A percentile compares a stretch with the other conserved stretches of the same genome.
phyloP scores from a whole-genome alignment of 2,329 filamentous ascomycete species.

The Ophiobolus disseminans region DNA sequence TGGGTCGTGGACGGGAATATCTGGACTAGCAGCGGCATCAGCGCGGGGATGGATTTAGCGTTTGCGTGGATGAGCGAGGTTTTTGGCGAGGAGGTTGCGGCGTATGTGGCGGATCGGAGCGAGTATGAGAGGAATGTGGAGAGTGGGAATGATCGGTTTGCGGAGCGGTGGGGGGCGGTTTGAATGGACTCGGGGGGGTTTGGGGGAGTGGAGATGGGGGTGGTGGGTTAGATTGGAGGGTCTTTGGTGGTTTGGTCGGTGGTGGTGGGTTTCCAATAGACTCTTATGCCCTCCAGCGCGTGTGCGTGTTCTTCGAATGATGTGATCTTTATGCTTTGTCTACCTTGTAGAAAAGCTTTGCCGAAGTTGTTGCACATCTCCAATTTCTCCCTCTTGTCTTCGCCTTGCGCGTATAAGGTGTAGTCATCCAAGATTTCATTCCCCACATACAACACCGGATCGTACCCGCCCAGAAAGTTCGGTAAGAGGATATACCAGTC shows the following conservation, averaged over 20 bases:
- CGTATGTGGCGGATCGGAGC: constrained; percentile 57
- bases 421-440: constrained; percentile 47
- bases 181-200: constrained; percentile 4
- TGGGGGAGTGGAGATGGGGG: neutral
- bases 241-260: neutral
- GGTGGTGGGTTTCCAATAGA: constrained; percentile 21
- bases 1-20: constrained; percentile 72
- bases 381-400: constrained; percentile 32
- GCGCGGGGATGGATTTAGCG: constrained; percentile 68
- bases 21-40: constrained; percentile 70
- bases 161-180: constrained; percentile 45
- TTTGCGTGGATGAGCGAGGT: constrained; percentile 63
- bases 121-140: constrained; percentile 67
- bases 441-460: constrained; percentile 46
- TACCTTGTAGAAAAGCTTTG: constrained; percentile 26
- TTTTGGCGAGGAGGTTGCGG: constrained; percentile 62
- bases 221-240: neutral
- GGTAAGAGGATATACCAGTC: constrained; percentile 46
- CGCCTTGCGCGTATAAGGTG: constrained; percentile 27
- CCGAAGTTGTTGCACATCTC: constrained; percentile 39
- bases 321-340: constrained; percentile 22
- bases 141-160: constrained; percentile 63
- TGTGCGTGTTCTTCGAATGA: constrained; percentile 41
- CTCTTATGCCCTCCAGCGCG: constrained; percentile 43
- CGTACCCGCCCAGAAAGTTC: constrained; percentile 32